Evolutionary conservation across 2,329 filamentous ascomycete species (phyloP).

Genomic region (Botryosphaeria dothidea): DNA sequence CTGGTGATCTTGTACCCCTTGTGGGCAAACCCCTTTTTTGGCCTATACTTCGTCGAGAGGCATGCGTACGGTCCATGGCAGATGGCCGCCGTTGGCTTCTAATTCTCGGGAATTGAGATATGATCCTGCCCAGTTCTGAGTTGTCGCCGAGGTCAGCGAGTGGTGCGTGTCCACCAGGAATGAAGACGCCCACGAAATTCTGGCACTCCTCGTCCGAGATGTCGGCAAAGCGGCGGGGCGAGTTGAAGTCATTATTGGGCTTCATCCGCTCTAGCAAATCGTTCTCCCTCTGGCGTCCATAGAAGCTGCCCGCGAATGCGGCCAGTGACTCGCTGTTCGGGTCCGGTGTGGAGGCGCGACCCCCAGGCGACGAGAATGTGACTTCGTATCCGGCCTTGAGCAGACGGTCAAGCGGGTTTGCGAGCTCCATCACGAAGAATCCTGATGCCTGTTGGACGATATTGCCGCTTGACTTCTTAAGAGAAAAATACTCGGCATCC

Average conservation of each 20-base stretch:
- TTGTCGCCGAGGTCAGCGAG: conserved; percentile 45
- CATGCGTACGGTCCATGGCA: conserved; percentile 51
- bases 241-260: conserved; percentile 45
- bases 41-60: conserved; percentile 42
- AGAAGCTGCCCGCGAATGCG: conserved; percentile 49
- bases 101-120: conserved; percentile 40
- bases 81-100: conserved; percentile 48
- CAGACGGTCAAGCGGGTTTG: conserved; percentile 32
- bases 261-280: conserved; percentile 48
- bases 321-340: conserved; percentile 44
- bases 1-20: conserved; percentile 49
- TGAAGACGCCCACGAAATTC: conserved; percentile 44
- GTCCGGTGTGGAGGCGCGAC: conserved; percentile 44
- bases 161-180: conserved; percentile 50
- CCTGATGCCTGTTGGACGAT: conserved; percentile 30
- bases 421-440: conserved; percentile 36
- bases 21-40: conserved; percentile 41
- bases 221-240: conserved; percentile 39
- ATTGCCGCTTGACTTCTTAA: conserved; percentile 28
- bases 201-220: conserved; percentile 44
- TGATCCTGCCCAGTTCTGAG: conserved; percentile 44
- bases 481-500: conserved; percentile 42
- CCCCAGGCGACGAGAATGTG: conserved; percentile 48
- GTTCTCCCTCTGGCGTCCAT: conserved; percentile 43
- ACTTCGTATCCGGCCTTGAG: conserved; percentile 41